phyloP scores from a whole-genome alignment of 768 basidiomycete genomes.

The Cyclocybe cylindracea region DNA sequence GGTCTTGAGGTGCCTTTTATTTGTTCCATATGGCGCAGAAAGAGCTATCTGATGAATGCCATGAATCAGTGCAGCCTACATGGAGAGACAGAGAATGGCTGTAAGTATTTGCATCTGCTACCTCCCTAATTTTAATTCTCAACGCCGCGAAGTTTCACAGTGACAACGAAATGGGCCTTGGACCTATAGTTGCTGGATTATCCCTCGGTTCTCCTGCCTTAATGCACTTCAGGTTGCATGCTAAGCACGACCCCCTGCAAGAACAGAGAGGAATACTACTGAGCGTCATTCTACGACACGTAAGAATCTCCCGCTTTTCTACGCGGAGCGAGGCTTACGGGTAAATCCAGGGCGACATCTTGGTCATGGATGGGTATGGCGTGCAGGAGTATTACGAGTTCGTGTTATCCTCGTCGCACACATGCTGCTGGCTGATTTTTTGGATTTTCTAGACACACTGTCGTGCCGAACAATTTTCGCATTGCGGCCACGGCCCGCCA shows the following conservation, averaged over 20 bases:
- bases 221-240: slow-evolving; percentile 73
- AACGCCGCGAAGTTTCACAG: slow-evolving; percentile 63
- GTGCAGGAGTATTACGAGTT: slow-evolving; percentile 76
- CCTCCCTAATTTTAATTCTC: background rate
- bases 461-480: slow-evolving; percentile 72
- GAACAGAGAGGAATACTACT: slow-evolving; percentile 40
- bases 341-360: slow-evolving; percentile 61
- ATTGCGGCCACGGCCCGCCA: slow-evolving; percentile 79
- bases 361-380: slow-evolving; percentile 74
- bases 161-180: slow-evolving; percentile 74
- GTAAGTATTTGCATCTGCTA: slow-evolving; percentile 39
- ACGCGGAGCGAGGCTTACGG: background rate
- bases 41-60: slow-evolving; percentile 1
- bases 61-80: slow-evolving; percentile 66
- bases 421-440: background rate
- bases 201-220: slow-evolving; percentile 76
- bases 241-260: slow-evolving; percentile 33
- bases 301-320: slow-evolving; percentile 29
- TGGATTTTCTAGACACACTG: slow-evolving; percentile 57
- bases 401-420: slow-evolving; percentile 18
- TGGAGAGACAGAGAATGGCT: slow-evolving; percentile 85
- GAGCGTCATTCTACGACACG: slow-evolving; percentile 67
- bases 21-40: background rate
- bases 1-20: slow-evolving; percentile 54
- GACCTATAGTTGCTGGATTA: slow-evolving; percentile 71